Base-by-base conservation (phyloP, 192 early-diverging fungal species). In the Rhizophagus clarus region DNA sequence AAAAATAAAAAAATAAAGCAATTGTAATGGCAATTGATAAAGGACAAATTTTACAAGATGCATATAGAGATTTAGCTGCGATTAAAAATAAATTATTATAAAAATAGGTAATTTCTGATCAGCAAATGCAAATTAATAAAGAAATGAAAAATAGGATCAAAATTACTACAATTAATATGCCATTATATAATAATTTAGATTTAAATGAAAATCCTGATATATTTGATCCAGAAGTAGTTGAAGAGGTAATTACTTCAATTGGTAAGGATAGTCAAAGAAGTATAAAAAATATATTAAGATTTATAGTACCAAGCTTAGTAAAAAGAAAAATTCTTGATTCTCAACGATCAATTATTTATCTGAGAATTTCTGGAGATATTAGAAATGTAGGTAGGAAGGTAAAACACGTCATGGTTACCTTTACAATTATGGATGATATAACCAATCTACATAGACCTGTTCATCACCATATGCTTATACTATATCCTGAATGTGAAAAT, bases 361-460 rank as follows among this genome's bases (percentile, higher is more conserved):
- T 69, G 14, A 20, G 15, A 40, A 29, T 69, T 22, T 69, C 34
- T 37, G 67, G 17, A 34, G 34, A 69, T 69, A 15, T 34, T 0
- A 10, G 6, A 3, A 69, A 69, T 20, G 34, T 69, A 22, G 67
- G 67, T n/a, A 69, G 3, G 40, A 69, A 69, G 40, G 31, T 69
- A 4, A 69, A 69, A 40, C 67, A 69, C 37, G 67, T 69, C 4
- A 69, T 69, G 67, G 17, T 69, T 32, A 69, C 31, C 1, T 69
- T 69, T 40, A 12, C 34, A 34, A 29, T 69, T 69, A 40, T 69
- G 32, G 31, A 69, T 17, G 32, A 69, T 69, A 3, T 34, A 69
- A 5, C 14, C 4, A 69, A 69, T 40, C 0, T 34, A 32, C 37
- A 37, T 40, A 20, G 37, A 20, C 34, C 67, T 20, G 6, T 40